phyloP scores from a whole-genome alignment of 2,329 filamentous ascomycete species.

The Chaetomium sp. region DNA sequence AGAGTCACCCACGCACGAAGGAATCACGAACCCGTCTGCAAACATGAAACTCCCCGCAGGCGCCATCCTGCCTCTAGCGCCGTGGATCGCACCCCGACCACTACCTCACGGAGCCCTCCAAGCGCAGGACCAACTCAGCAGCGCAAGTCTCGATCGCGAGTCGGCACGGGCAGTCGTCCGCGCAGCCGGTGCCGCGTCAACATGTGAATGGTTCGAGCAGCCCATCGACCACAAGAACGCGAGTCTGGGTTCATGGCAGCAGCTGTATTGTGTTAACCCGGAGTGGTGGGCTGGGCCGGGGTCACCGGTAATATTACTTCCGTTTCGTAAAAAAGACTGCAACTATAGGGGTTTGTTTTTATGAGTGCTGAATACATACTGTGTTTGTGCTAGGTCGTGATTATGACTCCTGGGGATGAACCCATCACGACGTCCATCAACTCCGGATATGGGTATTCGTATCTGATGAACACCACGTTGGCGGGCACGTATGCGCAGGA shows the following conservation, averaged over 20 bases:
- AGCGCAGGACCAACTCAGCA: too few relatives aligned
- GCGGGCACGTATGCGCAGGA: constrained; percentile 16
- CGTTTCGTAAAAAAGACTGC: not conserved
- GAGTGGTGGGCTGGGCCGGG: constrained; percentile 21
- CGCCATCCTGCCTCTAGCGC: constrained; percentile 14
- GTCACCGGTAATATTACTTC: constrained; percentile 13
- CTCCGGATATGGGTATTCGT: constrained; percentile 12
- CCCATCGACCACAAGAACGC: constrained; percentile 21
- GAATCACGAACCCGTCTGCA: too few relatives aligned
- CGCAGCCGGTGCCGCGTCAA: constrained; percentile 3
- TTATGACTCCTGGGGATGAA: constrained; percentile 19
- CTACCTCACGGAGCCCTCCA: not conserved
- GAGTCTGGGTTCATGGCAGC: constrained; percentile 17
- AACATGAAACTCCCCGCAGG: constrained; percentile 17
- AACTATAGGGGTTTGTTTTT: too few relatives aligned
- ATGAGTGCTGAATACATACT: not conserved
- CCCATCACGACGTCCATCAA: constrained; percentile 14
- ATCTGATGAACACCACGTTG: constrained; percentile 21
- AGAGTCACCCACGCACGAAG: not conserved
- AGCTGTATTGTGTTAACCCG: constrained; percentile 22
- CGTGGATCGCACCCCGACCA: constrained; percentile 14
- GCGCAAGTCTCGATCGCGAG: not conserved
- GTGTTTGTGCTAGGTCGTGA: constrained; percentile 13
- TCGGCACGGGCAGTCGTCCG: constrained; percentile 10
- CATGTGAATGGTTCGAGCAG: constrained; percentile 21